phyloP scores from a whole-genome alignment of 441 rosid species.

The Isatis lusitanica region DNA sequence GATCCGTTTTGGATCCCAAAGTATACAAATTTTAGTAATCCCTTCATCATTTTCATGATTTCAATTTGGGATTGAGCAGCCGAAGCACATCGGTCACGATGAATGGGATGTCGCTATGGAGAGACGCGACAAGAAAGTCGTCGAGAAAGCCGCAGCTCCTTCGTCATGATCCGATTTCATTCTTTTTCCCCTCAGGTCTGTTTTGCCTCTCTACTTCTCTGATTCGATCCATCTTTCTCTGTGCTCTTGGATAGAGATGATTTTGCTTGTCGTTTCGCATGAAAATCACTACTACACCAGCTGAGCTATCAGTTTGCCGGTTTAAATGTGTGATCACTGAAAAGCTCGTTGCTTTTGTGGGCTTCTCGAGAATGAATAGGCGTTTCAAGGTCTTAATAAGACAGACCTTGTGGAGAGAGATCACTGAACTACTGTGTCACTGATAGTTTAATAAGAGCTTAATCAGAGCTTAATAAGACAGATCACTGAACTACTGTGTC shows the following conservation, averaged over 20 bases:
- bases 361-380: background rate
- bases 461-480: too few relatives aligned
- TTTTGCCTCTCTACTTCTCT: background rate
- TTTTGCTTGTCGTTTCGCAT: background rate
- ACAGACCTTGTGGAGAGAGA: background rate
- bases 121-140: constrained; percentile 88
- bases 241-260: background rate
- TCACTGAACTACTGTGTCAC: background rate
- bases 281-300: background rate
- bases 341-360: background rate
- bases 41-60: background rate
- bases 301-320: background rate
- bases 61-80: constrained; percentile 43
- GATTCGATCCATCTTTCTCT: background rate
- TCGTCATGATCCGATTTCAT: constrained; percentile 39
- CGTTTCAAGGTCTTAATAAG: background rate
- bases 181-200: constrained; percentile 17
- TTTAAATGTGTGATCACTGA: background rate
- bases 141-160: constrained; percentile 48
- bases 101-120: constrained; percentile 98
- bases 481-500: too few relatives aligned
- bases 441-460: too few relatives aligned
- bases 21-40: background rate
- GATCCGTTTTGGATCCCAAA: background rate
- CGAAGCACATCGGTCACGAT: constrained; percentile 91